Evolutionary conservation across 345 rosid species (phyloP), one percentile per base, ranked within the genome.

Genomic region (Camelina hispida): DNA sequence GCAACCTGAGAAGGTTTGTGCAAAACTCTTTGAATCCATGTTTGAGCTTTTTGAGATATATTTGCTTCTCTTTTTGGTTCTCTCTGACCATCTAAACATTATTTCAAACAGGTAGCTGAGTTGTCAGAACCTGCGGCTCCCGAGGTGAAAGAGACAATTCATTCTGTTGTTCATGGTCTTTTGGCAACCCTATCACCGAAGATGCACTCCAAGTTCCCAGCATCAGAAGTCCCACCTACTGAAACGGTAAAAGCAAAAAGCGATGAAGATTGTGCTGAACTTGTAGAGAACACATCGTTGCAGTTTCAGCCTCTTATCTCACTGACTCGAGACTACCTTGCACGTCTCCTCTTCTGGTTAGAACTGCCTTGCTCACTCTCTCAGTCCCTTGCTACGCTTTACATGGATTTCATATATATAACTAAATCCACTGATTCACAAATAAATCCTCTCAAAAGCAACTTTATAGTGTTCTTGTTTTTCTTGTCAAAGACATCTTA

Each of bases 261-360:
- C 1, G 76, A 73, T 68, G 93, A 89, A 84, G 93, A 90, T 79
- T 84, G 83, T 73, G 82, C 93, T 34, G 97, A 91, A 55, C 88
- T 88, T 65, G 73, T 90, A 61, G 98, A 90, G 81, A 91, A 90
- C 75, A 85, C 92, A 65, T 88, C 98, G 0, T 87, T 91, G 74
- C 95, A 85, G 52, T 91, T 90, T 83, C 97, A 90, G 80, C 97
- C 96, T 28, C 85, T 82, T 34, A 76, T 91, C 73, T 91, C 92
- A 28, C 79, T 91, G 43, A 84, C 91, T 5, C 86, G 98, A 79
- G 98, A 90, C 82, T 91, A 91, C 83, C 85, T 94, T 48, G 98
- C 98, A 2, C 93, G 97, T 35, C 89, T 91, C 48, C 95, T 94
- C 74, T 94, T 94, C 88, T 94, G 98, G 97, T 94, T 66, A 80